Base-by-base conservation (phyloP, 345 rosid species). In the Sisymbrium irio region DNA sequence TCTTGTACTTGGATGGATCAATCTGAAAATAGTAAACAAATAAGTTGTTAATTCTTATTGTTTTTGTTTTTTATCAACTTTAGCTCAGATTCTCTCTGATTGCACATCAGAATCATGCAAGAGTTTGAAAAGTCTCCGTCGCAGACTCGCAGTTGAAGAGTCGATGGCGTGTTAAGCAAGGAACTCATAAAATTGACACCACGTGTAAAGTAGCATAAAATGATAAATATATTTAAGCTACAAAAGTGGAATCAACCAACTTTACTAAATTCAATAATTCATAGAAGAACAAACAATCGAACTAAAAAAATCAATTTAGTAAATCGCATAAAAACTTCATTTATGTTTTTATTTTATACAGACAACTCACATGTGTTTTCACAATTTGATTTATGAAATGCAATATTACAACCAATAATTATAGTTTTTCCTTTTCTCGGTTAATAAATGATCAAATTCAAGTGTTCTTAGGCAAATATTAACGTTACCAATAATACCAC, bases 1-100 rank as follows among this genome's bases (percentile, higher is more conserved):
- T 82, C 83, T 87, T 92, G 84, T 95, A 95, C 83, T 95, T 95
- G 1, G 83, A 71, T 56, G 99, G 93, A 71, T 95, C 84, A 58
- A 95, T 92, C 99, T 95, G 81, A 69, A 10, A 79, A 70, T 27
- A 68, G 20, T 39, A 22, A 76, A 8, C 59, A 49, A n/a, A 20
- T 14, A 46, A 20, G 5, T 42, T 50, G 58, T 1, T 32, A 27
- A 12, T 13, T 40, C 0, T 40, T 9, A 5, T 20, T 5, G 10
- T 22, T 19, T 49, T 22, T 51, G n/a, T 11, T 49, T 49, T 6
- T 17, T 44, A 15, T 28, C 37, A 40, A 9, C n/a, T 20, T 25
- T 61, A 41, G 55, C 7, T 32, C 33, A 44, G 44, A 32, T 32
- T 70, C 58, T 67, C 50, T 67, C 2, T 20, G 65, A 20, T 12